Evolutionary conservation across 495 filamentous ascomycete genomes (phyloP), one percentile per base, ranked within the genome.

Genomic region (Penicillium canescens): DNA sequence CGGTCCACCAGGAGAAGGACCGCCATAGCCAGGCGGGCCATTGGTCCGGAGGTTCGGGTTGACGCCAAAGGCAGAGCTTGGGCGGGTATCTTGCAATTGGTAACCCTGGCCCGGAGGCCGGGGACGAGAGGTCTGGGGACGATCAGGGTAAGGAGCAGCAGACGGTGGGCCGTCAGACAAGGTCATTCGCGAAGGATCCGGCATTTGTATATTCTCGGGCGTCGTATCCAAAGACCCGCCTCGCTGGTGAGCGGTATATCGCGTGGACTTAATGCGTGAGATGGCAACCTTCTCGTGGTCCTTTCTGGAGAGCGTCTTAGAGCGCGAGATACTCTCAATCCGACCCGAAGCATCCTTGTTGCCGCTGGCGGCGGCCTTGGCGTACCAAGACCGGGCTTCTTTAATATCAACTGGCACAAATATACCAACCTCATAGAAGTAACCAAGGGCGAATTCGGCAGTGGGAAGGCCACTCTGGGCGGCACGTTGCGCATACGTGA

Each of bases 371-470:
- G 91, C 87, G 16, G 94, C 92, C 66, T 90, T 87, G 55, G 89
- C 82, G 66, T 98, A 98, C 94, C 94, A 98, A 53, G 74, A 84
- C 55, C 86, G 78, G 4, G 94, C 94, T 69, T 94, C 89, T 56
- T 85, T 83, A 37, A 96, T 74, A 65, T 97, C 86, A 24, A 87
- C 85, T 2, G 80, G 80, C 16, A 93, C 88, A 63, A 88, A 87
- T 62, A 98, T 91, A 52, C 94, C 94, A 56, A 98, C 93, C 70
- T 98, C 94, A 69, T 92, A 86, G 70, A 97, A 98, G 69, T 98
- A 98, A 5, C 94, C 94, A 78, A 98, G 83, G 39, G 95, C 94
- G 60, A 98, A 98, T 69, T 97, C 91, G 16, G 92, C 94, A 1
- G 93, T 98, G 2, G 91, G 79, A 38, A 98, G 81, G 21, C 90